phyloP scores from a whole-genome alignment of 1,284 basidiomycete species.

The Exobasidium rhododendri region DNA sequence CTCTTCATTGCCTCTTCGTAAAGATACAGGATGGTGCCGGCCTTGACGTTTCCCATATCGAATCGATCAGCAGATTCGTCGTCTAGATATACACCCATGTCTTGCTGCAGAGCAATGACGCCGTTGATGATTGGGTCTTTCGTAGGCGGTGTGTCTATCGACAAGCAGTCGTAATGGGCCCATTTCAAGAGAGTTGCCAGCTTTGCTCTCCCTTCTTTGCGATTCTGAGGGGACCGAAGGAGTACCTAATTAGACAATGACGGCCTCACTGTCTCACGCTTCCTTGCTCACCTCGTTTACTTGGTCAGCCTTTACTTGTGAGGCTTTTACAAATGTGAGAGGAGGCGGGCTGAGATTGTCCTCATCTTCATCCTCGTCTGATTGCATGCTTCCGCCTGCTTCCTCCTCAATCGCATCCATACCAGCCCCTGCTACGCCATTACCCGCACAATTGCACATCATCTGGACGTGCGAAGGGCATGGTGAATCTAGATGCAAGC shows the following conservation, averaged over 20 bases:
- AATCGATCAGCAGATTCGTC: neutral
- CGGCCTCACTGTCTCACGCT: too few species aligned
- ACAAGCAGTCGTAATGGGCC: slow-evolving; percentile 69
- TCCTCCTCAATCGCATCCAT: neutral
- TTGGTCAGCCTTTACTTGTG: slow-evolving; percentile 23
- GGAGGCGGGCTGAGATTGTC: slow-evolving; percentile 20
- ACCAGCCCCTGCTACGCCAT: slow-evolving; percentile 20
- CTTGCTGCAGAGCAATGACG: neutral
- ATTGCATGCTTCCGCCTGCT: slow-evolving; percentile 7
- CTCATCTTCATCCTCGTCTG: slow-evolving; percentile 21
- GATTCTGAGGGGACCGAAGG: neutral
- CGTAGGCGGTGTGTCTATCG: neutral
- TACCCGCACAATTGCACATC: slow-evolving; percentile 47
- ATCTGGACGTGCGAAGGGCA: slow-evolving; percentile 80
- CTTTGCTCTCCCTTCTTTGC: slow-evolving; percentile 66
- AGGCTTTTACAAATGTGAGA: slow-evolving; percentile 31
- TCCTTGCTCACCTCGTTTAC: neutral
- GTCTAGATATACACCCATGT: neutral
- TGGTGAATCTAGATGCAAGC: slow-evolving; percentile 70
- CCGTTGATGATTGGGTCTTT: neutral
- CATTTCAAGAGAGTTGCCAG: slow-evolving; percentile 80
- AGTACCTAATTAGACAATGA: too few species aligned
- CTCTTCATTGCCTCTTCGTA: neutral
- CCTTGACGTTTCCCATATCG: neutral
- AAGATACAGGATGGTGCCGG: neutral